Evolutionary conservation across 805 yeast species (phyloP).

Genomic region (Metschnikowia rubicola): DNA sequence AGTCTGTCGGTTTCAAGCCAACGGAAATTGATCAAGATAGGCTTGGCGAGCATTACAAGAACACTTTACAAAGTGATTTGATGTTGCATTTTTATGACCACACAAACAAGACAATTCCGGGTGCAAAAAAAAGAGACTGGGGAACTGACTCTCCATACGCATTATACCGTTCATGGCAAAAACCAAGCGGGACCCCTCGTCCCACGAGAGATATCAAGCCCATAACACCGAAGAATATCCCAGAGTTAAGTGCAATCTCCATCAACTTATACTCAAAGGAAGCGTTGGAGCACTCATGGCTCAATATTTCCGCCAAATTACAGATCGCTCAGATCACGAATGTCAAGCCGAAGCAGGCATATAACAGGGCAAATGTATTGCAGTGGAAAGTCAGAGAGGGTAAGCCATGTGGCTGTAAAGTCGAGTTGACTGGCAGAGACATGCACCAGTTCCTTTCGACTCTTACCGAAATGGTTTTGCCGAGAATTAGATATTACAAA

Average conservation of each 20-base stretch:
- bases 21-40: slow-evolving; percentile 75
- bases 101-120: slow-evolving; percentile 49
- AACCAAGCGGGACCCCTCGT: slow-evolving; percentile 71
- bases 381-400: slow-evolving; percentile 87
- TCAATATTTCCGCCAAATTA: slow-evolving; percentile 70
- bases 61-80: slow-evolving; percentile 73
- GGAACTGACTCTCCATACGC: slow-evolving; percentile 86
- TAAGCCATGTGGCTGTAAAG: slow-evolving; percentile 87
- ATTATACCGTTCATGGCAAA: slow-evolving; percentile 70
- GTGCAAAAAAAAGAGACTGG: slow-evolving; percentile 79
- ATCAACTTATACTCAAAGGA: slow-evolving; percentile 75
- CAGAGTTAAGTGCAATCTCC: slow-evolving; percentile 62
- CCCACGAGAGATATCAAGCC: slow-evolving; percentile 73
- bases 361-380: slow-evolving; percentile 75
- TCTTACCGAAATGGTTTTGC: slow-evolving; percentile 86
- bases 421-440: slow-evolving; percentile 69
- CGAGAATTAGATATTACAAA: slow-evolving; percentile 82
- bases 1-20: slow-evolving; percentile 78
- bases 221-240: slow-evolving; percentile 65
- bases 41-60: slow-evolving; percentile 68
- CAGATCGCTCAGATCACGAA: slow-evolving; percentile 95
- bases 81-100: slow-evolving; percentile 76
- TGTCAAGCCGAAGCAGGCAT: slow-evolving; percentile 68
- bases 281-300: slow-evolving; percentile 66
- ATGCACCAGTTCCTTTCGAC: slow-evolving; percentile 85